Evolutionary conservation across 192 early-diverging fungal species (phyloP).

Genomic region (Backusella parvicylindrica): DNA sequence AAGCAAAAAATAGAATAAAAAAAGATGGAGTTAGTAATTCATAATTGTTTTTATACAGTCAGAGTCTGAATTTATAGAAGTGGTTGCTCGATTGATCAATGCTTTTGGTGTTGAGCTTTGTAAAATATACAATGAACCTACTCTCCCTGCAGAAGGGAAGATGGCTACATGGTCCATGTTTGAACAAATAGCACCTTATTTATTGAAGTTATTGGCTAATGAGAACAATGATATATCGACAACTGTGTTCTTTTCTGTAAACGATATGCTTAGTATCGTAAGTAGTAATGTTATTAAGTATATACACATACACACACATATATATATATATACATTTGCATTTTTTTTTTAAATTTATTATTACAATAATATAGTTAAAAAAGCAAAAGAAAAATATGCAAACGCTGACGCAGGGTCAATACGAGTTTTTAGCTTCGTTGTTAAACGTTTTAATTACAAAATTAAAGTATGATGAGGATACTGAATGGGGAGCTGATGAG

Average conservation of each 20-base stretch:
- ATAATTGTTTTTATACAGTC: constrained; percentile 5
- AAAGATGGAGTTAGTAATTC: not conserved
- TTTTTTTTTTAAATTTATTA: not conserved
- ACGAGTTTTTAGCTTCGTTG: constrained; percentile 49
- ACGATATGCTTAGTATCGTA: constrained; percentile 63
- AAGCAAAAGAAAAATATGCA: constrained; percentile 49
- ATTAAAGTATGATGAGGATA: constrained; percentile 89
- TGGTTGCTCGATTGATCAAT: constrained; percentile 70
- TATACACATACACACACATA: not conserved
- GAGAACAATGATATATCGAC: constrained; percentile 82
- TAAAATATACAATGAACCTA: constrained; percentile 53
- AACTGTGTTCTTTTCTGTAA: constrained; percentile 77
- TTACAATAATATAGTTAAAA: constrained; percentile 40
- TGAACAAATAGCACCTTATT: constrained; percentile 70
- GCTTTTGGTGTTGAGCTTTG: constrained; percentile 69
- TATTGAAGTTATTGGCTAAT: constrained; percentile 76
- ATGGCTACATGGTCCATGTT: constrained; percentile 64
- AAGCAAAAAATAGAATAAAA: constrained; percentile 11
- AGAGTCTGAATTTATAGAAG: constrained; percentile 68
- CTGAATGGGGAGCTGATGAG: constrained; percentile 65
- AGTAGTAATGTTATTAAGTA: constrained; percentile 34
- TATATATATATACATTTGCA: not conserved
- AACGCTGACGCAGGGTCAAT: constrained; percentile 43
- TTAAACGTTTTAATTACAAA: constrained; percentile 72
- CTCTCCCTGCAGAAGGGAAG: constrained; percentile 29